phyloP scores from a whole-genome alignment of 306 rosid genomes.

The Fragaria vesca region DNA sequence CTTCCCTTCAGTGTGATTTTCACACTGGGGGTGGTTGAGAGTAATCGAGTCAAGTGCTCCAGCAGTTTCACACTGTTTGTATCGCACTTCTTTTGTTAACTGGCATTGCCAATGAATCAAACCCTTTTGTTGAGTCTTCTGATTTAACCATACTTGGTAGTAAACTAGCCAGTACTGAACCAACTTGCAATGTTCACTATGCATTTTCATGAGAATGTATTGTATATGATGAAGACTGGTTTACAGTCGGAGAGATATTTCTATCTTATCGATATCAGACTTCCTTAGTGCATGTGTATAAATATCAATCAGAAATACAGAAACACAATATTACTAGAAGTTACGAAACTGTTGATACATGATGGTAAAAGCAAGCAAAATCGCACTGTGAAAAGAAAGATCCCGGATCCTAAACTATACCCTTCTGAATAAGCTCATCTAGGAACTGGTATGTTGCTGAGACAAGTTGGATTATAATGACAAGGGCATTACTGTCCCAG shows the following conservation, averaged over 20 bases:
- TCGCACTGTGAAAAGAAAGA: not conserved
- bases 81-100: not conserved
- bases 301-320: too few relatives aligned
- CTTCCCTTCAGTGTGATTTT: constrained; percentile 76
- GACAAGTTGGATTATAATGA: not conserved
- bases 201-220: not conserved
- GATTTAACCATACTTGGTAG: not conserved
- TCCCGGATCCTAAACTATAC: not conserved
- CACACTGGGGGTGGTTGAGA: not conserved
- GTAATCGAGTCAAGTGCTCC: not conserved
- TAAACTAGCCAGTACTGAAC: not conserved
- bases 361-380: not conserved
- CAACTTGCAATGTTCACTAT: not conserved
- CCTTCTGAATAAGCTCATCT: too few relatives aligned
- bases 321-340: too few relatives aligned
- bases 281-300: too few relatives aligned
- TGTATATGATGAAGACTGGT: not conserved
- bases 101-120: not conserved
- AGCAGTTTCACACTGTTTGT: not conserved
- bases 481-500: not conserved
- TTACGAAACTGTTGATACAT: not conserved
- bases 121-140: not conserved
- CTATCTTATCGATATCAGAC: not conserved
- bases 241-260: not conserved
- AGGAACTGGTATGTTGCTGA: not conserved